These are phyloP conservation scores for Teunomyces gatunensis DNA, from an alignment of 805 yeast genomes.

Conservation along the genomic window DNA sequence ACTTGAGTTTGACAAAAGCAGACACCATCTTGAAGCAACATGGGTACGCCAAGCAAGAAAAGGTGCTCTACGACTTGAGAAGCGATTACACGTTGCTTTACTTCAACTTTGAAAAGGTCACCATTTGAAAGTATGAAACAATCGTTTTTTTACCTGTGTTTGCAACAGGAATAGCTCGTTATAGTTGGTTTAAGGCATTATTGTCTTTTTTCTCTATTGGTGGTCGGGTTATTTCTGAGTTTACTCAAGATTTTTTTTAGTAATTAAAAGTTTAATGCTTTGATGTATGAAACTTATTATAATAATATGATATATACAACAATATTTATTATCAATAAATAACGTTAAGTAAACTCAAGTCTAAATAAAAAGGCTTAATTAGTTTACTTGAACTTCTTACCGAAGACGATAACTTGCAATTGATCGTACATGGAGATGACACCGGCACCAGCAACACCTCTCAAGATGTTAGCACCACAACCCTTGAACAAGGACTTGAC, in stretches of 20 bases:
- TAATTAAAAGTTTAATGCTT: not conserved
- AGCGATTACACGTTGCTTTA: slow-evolving; percentile 69
- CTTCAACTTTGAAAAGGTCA: slow-evolving; percentile 52
- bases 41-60: slow-evolving; percentile 61
- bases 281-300: slow-evolving; percentile 2
- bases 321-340: slow-evolving; percentile 1
- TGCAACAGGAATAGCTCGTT: slow-evolving; percentile 4
- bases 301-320: slow-evolving; percentile 3
- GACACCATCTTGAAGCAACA: slow-evolving; percentile 27
- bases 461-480: slow-evolving; percentile 98
- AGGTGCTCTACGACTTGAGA: slow-evolving; percentile 69
- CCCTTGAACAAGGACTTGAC: slow-evolving; percentile 91
- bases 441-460: slow-evolving; percentile 99
- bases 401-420: slow-evolving; percentile 90
- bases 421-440: slow-evolving; percentile 97
- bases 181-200: slow-evolving; percentile 13
- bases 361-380: not conserved
- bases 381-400: slow-evolving; percentile 83
- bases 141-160: not conserved
- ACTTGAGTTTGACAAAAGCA: slow-evolving; percentile 6
- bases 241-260: not conserved
- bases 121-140: not conserved
- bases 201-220: slow-evolving; percentile 12
- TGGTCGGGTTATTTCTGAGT: slow-evolving; percentile 8
- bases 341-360: not conserved